A percentile compares a stretch with the other conserved stretches of the same genome.
These are phyloP conservation scores for Pseudogymnoascus sp. DNA, from an alignment of 2,329 filamentous ascomycete genomes.

Conservation along the genomic window DNA sequence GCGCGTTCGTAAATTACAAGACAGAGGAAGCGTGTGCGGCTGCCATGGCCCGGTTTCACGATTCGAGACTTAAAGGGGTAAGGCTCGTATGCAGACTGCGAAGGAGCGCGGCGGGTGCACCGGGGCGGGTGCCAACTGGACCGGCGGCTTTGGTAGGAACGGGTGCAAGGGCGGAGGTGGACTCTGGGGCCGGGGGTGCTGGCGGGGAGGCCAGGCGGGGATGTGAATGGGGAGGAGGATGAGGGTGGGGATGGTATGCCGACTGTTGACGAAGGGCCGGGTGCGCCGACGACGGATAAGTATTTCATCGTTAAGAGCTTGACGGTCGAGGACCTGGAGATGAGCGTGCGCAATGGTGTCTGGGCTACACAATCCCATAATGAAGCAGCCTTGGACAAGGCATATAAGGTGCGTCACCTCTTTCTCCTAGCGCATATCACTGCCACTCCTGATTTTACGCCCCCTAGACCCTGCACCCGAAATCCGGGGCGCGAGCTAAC, in stretches of 20 bases:
- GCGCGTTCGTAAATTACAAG: slow-evolving; percentile 92
- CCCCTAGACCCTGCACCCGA: not conserved
- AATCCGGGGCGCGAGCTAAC: slow-evolving; percentile 2
- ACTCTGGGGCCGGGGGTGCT: slow-evolving; percentile 20
- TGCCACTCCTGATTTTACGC: not conserved
- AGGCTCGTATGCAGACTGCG: slow-evolving; percentile 79
- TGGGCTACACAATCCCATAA: slow-evolving; percentile 97
- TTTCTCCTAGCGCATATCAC: not conserved
- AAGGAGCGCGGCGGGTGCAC: slow-evolving; percentile 37
- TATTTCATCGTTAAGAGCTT: slow-evolving; percentile 93
- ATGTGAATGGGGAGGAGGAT: slow-evolving; percentile 10
- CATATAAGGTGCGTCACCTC: slow-evolving; percentile 60
- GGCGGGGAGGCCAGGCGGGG: slow-evolving; percentile 11
- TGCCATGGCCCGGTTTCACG: slow-evolving; percentile 80
- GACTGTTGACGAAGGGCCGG: slow-evolving; percentile 16
- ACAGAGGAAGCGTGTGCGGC: slow-evolving; percentile 67
- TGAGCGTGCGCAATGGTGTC: slow-evolving; percentile 78
- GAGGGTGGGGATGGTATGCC: slow-evolving; percentile 7
- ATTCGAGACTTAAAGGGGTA: slow-evolving; percentile 81
- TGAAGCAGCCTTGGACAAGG: slow-evolving; percentile 73
- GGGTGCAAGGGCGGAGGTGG: slow-evolving; percentile 28
- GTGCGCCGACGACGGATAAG: slow-evolving; percentile 50
- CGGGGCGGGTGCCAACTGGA: slow-evolving; percentile 25
- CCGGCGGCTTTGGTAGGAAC: slow-evolving; percentile 22
- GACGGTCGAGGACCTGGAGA: slow-evolving; percentile 81